Conservation (phyloP, 768 basidiomycete genomes). For the Leucocoprinus leucothites region DNA sequence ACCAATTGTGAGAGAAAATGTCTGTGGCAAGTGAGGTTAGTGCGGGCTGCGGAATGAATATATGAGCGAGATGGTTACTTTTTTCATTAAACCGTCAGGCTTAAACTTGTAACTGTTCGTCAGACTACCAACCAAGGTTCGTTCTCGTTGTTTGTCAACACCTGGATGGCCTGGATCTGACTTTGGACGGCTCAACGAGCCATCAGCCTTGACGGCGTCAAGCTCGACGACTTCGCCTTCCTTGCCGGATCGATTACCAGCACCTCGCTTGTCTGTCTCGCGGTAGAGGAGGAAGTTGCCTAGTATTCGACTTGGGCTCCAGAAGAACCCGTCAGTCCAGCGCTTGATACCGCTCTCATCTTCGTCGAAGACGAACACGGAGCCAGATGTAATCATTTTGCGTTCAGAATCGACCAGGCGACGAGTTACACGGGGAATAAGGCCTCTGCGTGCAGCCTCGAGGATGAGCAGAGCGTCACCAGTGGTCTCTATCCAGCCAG, state of each 20-base stretch:
- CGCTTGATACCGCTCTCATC: slow-evolving; percentile 96
- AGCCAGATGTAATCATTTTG: slow-evolving; percentile 91
- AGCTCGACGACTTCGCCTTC: slow-evolving; percentile 27
- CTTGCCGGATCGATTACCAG: slow-evolving; percentile 51
- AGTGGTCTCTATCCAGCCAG: slow-evolving; percentile 93
- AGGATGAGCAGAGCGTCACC: slow-evolving; percentile 95
- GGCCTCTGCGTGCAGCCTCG: slow-evolving; percentile 86
- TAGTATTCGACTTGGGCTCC: slow-evolving; percentile 90
- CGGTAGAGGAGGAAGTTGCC: slow-evolving; percentile 96
- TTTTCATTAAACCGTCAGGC: slow-evolving; percentile 92
- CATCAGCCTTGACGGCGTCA: slow-evolving; percentile 27
- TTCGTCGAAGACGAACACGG: slow-evolving; percentile 97
- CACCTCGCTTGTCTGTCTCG: slow-evolving; percentile 83
- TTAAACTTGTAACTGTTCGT: slow-evolving; percentile 96
- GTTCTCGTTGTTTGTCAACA: slow-evolving; percentile 73
- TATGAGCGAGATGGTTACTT: slow-evolving; percentile 49
- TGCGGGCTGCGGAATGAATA: slow-evolving; percentile 3
- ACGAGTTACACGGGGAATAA: slow-evolving; percentile 92
- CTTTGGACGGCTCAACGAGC: slow-evolving; percentile 64
- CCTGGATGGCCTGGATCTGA: slow-evolving; percentile 39
- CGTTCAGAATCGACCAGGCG: slow-evolving; percentile 91
- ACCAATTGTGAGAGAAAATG: slow-evolving; percentile 84
- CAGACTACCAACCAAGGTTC: slow-evolving; percentile 83
- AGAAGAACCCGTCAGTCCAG: slow-evolving; percentile 97
- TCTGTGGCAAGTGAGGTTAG: slow-evolving; percentile 42